A percentile compares a stretch with the other conserved stretches of the same genome.
These are phyloP conservation scores for Sodiomyces alkalinus DNA, from an alignment of 2,329 filamentous ascomycete species.

Conservation along the genomic window DNA sequence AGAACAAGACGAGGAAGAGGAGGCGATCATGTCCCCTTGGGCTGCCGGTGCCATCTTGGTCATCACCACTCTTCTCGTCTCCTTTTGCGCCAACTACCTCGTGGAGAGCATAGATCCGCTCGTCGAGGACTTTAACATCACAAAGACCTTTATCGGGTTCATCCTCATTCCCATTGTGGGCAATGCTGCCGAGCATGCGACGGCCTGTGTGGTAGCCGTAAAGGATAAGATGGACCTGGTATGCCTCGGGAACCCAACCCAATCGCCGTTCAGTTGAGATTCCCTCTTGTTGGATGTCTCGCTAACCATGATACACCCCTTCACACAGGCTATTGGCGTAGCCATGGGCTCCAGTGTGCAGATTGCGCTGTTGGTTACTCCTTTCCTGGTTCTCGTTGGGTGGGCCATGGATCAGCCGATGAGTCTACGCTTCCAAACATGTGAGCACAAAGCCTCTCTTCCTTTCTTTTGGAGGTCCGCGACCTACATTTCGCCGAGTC, in stretches of 20 bases:
- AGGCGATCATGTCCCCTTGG: no score
- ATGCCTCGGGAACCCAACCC: no score
- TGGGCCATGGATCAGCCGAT: conserved; percentile 74
- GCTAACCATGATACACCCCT: no score
- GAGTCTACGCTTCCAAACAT: no score
- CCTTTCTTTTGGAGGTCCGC: no score
- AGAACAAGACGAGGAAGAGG: no score
- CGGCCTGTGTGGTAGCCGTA: conserved; percentile 62
- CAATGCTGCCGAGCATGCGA: conserved; percentile 70
- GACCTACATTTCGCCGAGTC: no score
- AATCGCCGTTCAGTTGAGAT: no score
- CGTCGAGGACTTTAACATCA: no score
- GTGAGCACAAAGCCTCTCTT: no score
- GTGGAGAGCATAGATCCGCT: no score
- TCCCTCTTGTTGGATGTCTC: no score
- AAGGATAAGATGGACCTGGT: conserved; percentile 84
- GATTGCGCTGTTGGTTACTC: conserved; percentile 65
- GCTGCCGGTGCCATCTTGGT: conserved; percentile 7
- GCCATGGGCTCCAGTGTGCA: conserved; percentile 71
- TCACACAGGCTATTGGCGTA: conserved; percentile 64
- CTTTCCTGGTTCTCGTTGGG: conserved; percentile 60
- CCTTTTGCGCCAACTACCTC: conserved; percentile 9
- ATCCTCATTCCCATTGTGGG: conserved; percentile 74
- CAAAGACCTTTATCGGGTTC: conserved; percentile 62
- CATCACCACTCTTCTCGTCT: conserved; percentile 10